Base-by-base conservation (phyloP, 768 basidiomycete genomes). In the Boletus rubescentipes region DNA sequence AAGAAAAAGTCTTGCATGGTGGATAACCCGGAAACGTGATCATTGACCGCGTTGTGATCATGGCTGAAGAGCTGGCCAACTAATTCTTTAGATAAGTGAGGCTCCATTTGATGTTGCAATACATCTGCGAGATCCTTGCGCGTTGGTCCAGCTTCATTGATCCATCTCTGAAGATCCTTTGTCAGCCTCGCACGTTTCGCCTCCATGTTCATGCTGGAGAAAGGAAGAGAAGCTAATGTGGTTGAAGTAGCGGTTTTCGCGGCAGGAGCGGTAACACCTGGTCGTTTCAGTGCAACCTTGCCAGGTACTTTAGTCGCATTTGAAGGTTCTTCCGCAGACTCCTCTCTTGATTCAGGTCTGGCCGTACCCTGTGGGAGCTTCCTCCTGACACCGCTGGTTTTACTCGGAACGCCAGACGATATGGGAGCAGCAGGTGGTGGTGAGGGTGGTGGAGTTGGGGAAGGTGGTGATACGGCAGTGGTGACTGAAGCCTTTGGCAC, bases 21-120 rank as follows among this genome's bases (percentile, higher is more conserved):
- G 7, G 80, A 75, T 48, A 98, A 71, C 7, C 90, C 96, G n/a
- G 77, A 75, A 49, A 96, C 79, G 63, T 90, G 86, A 67, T 98
- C 97, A 62, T 93, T 95, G 59, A 98, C 87, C 7, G 94, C 92
- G 60, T 89, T 91, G 69, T 98, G 97, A 62, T 97, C 97, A 55
- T 89, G 91, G 65, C 96, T 98, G 75, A 98, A 99, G 29, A 99
- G 77, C 29, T 83, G 83, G 5, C 81, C 71, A 12, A 89, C 69
- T 3, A 98, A 72, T 2, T 94, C 89, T 56, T 87, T 85, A 4
- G 89, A 88, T 7, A 82, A 78, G 63, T 89, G 81, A 9, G 85
- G 79, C 60, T 95, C 93, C 93, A 98, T 98, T 71, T 99, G 97
- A 58, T 79, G 83, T 61, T 92, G 89, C 44, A 98, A 75, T 12